A percentile compares a stretch with the other conserved stretches of the same genome.
Evolutionary conservation across 1,139 yeast species (phyloP).

Genomic region (Hanseniaspora gamundiae): DNA sequence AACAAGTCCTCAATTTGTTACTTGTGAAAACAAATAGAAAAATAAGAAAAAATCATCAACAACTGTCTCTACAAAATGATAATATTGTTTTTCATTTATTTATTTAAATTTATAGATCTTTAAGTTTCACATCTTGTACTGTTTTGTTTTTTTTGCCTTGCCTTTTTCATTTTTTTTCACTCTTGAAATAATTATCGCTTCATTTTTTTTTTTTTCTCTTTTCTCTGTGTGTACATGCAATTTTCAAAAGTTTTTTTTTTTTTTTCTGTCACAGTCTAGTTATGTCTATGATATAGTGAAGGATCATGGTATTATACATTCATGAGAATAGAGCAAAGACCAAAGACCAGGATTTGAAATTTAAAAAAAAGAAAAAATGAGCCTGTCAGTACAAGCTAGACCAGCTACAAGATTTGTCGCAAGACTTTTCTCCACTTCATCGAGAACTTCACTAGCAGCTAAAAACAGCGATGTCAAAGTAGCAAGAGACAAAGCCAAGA

Average conservation of each 20-base stretch:
- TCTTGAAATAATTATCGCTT: no score
- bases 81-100: not conserved
- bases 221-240: no score
- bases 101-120: not conserved
- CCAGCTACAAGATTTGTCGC: not conserved
- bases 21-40: slow-evolving; percentile 50
- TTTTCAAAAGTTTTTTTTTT: no score
- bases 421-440: not conserved
- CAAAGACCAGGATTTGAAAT: no score
- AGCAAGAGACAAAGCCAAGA: slow-evolving; percentile 21
- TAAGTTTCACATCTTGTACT: not conserved
- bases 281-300: no score
- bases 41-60: slow-evolving; percentile 28
- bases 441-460: not conserved
- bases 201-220: no score
- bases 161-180: no score
- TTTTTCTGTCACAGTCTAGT: no score
- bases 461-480: slow-evolving; percentile 10
- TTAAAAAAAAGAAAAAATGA: no score
- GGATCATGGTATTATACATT: no score
- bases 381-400: no score
- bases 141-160: not conserved
- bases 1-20: slow-evolving; percentile 49
- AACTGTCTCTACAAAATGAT: not conserved
- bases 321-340: no score